Conservation (phyloP, 129 eudicot species). For the Helianthus annuus region DNA sequence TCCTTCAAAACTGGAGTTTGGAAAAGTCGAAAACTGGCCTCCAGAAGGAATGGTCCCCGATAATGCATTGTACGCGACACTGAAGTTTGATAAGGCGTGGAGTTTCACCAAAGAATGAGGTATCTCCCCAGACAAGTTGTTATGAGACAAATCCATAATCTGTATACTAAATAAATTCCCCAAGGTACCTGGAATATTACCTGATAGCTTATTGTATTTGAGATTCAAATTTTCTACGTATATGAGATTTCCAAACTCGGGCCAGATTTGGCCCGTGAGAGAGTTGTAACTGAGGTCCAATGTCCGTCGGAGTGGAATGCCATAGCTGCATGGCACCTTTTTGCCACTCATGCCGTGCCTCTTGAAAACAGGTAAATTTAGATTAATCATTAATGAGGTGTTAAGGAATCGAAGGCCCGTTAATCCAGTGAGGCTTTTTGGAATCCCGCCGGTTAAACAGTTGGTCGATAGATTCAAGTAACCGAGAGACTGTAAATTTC, state of each 20-base stretch:
- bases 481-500: slow-evolving; percentile 48
- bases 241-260: background rate
- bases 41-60: slow-evolving; percentile 38
- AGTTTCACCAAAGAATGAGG: background rate
- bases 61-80: no score
- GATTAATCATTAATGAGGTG: slow-evolving; percentile 16
- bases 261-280: background rate
- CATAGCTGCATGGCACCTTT: background rate
- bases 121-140: slow-evolving; percentile 3
- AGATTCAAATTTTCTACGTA: background rate
- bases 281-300: background rate
- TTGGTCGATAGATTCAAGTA: slow-evolving; percentile 75
- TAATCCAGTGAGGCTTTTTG: slow-evolving; percentile 50
- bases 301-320: background rate
- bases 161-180: background rate
- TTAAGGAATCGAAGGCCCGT: slow-evolving; percentile 37
- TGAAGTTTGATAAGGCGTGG: no score
- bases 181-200: background rate
- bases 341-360: background rate
- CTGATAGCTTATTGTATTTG: background rate
- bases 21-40: slow-evolving; percentile 58
- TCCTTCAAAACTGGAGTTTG: slow-evolving; percentile 57
- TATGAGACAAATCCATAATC: background rate
- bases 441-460: slow-evolving; percentile 53
- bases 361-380: background rate